Base-by-base conservation (phyloP, 352 stramenopile species). In the Phytophthora idaei region DNA sequence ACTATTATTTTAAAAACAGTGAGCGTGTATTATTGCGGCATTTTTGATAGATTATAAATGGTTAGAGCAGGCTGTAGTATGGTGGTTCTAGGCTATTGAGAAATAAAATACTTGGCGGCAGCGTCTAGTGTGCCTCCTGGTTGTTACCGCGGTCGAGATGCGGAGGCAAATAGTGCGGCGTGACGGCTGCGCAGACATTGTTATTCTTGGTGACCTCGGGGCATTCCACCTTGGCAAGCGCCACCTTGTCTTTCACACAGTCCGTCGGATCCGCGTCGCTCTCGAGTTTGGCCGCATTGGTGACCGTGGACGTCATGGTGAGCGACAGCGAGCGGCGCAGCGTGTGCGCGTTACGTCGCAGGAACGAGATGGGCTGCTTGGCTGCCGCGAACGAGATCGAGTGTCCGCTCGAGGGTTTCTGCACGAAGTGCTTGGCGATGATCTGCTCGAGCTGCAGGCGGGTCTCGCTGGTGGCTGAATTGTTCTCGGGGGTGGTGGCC, bases 321-420 rank as follows among this genome's bases (percentile, higher is more conserved):
- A 86, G 71, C 34, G 84, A 81, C 54, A 86, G 71, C 25, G 85
- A 91, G 11, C 82, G 77, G 3, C 81, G 79, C 50, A 93, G 62
- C 34, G 85, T 90, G 60, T 85, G 71, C 27, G 81, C 82, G 53
- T 90, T 92, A 34, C 83, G 78, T 6, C 80, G 75, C 32, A 93
- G 69, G 62, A 93, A 91, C 34, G 80, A 80, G 21, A 93, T 74
- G 21, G 85, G 85, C 53, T 91, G 80, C 71, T 89, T 93, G 56
- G 82, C 81, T n/a, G 69, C 76, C 41, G 79, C 76, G 41, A 93
- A 78, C 34, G 82, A 78, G 7, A 85, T 57, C 32, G 73, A 61
- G 54, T 75, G 71, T 47, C 63, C 70, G 28, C 10, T 59, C 5
- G 63, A 25, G 11, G 57, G 50, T 36, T 83, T 80, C 27, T 67